A percentile compares a stretch with the other conserved stretches of the same genome.
These are phyloP conservation scores for Chaetothyriales sp. DNA, from an alignment of 2,329 filamentous ascomycete species.

Conservation along the genomic window DNA sequence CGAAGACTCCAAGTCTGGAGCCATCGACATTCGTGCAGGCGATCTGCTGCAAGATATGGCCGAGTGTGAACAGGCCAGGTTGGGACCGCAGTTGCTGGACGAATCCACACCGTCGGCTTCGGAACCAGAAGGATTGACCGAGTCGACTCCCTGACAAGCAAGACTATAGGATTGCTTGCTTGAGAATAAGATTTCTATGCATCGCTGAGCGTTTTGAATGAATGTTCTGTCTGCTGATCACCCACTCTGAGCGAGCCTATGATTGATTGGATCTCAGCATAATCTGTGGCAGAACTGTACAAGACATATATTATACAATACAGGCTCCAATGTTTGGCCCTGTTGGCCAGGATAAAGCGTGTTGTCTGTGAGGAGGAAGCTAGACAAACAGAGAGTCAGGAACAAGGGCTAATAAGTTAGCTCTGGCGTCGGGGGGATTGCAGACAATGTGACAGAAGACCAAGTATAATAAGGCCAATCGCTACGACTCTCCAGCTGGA, in stretches of 20 bases:
- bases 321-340: not conserved
- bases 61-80: slow-evolving; percentile 16
- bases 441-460: too few species aligned
- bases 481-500: too few species aligned
- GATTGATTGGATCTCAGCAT: not conserved
- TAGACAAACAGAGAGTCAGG: too few species aligned
- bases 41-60: slow-evolving; percentile 34
- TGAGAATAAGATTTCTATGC: not conserved
- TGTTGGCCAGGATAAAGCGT: too few species aligned
- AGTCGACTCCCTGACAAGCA: not conserved
- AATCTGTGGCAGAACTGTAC: not conserved
- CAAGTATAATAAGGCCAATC: too few species aligned
- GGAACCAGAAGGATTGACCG: not conserved
- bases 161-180: not conserved
- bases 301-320: too few species aligned
- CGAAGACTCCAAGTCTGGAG: slow-evolving; percentile 35
- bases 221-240: not conserved
- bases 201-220: not conserved
- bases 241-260: too few species aligned
- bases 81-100: too few species aligned
- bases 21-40: slow-evolving; percentile 36
- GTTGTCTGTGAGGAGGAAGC: too few species aligned
- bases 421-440: too few species aligned
- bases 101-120: not conserved
- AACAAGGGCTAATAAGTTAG: too few species aligned